Evolutionary conservation across 305 asterid genomes (phyloP), one percentile per base, ranked within the genome.

Genomic region (Fraxinus albicans): DNA sequence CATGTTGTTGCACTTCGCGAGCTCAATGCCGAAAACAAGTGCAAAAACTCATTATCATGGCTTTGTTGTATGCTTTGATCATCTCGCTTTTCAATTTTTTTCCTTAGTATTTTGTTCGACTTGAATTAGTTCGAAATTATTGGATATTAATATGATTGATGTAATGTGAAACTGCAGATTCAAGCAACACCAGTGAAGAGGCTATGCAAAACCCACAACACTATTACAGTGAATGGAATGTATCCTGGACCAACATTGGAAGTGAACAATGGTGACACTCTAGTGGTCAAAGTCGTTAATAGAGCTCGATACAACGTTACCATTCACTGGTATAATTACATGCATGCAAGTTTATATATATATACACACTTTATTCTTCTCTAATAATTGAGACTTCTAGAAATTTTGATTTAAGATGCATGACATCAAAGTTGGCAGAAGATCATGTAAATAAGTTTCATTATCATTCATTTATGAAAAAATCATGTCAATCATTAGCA

Each of bases 201-300:
- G 91, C 89, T 93, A 84, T 93, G 97, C 94, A 91, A 83, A 83
- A 89, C 92, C 77, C 94, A 84, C 38, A 91, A 83, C 76, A 42
- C 87, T 0, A 90, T 93, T 8, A 92, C 97, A 0, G 95, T 93
- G 7, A 93, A 93, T 2, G 96, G 97, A 23, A 92, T 90, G 93
- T 92, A 84, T 63, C 96, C 96, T 0, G 97, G 97, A 34, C 97
- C 97, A 2, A 92, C 96, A 0, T 42, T 93, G 77, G 95, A 91
- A 78, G 92, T 88, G 4, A 89, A 91, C 85, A 89, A 93, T 19
- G 97, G 97, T 9, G 97, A 93, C 85, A 88, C 96, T 15, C 87
- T 93, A 0, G 95, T 89, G 2, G 89, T 93, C 82, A 91, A 85
- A 4, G 97, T 93, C 13, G 81, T 88, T n/a, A 93, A 93, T 67